A percentile compares a stretch with the other conserved stretches of the same genome.
These are phyloP conservation scores for Didymella pomorum DNA, from an alignment of 2,329 filamentous ascomycete genomes.

Conservation along the genomic window DNA sequence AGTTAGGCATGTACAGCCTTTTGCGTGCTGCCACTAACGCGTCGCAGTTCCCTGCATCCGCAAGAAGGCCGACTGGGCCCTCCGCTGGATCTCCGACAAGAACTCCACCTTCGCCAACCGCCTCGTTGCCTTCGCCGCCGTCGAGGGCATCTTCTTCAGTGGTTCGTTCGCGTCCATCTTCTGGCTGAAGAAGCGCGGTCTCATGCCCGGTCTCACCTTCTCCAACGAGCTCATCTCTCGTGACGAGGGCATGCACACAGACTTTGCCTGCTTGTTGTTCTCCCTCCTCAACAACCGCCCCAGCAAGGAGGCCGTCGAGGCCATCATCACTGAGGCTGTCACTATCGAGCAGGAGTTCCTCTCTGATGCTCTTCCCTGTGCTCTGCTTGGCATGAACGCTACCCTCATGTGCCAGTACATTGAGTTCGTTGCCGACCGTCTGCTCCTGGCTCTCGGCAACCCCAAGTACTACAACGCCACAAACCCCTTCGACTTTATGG, in stretches of 20 bases:
- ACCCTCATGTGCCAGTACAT: conserved; percentile 99
- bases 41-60: conserved; percentile 86
- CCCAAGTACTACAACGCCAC: conserved; percentile 89
- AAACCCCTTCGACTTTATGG: conserved; percentile 99
- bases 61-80: conserved; percentile 98
- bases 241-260: conserved; percentile 98
- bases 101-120: conserved; percentile 95
- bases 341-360: conserved; percentile 97
- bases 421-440: conserved; percentile 97
- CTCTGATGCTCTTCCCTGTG: conserved; percentile 91
- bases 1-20: conserved; percentile 43
- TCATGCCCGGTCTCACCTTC: conserved; percentile 98
- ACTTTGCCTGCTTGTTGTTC: conserved; percentile 97
- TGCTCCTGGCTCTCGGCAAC: conserved; percentile 92
- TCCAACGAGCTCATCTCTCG: conserved; percentile 99
- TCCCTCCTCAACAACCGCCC: conserved; percentile 96
- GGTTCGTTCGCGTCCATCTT: conserved; percentile 99
- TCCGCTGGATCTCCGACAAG: conserved; percentile 92
- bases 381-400: conserved; percentile 96
- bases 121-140: conserved; percentile 94
- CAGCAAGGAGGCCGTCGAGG: conserved; percentile 77
- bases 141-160: conserved; percentile 99
- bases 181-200: conserved; percentile 99
- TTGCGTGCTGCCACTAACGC: conserved; percentile 33
- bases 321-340: conserved; percentile 94